Evolutionary conservation across 176 grass and related monocot genomes (phyloP), one percentile per base, ranked within the genome.

Genomic region (Rhynchospora pubera): DNA sequence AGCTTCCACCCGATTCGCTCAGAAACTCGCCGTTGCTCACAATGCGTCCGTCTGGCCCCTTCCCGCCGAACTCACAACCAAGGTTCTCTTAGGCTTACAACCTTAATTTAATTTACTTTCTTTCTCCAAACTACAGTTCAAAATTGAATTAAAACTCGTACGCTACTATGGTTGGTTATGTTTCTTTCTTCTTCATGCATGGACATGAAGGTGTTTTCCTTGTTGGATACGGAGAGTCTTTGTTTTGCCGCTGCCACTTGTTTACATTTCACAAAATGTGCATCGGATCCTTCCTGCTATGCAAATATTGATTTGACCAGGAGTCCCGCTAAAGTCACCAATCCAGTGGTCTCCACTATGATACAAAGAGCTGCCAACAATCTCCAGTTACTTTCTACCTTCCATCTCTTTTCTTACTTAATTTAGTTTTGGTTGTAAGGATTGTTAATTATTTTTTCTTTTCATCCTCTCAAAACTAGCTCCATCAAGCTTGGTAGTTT

Each of bases 351-450:
- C 11, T 89, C 87, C 68, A 89, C 78, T 53, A 82, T 89, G 78
- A 89, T 89, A 66, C 83, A 89, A 65, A 83, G 83, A 22, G 83
- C 87, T 42, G 87, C 67, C 28, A 89, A 78, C 28, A 82, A 85
- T 12, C 87, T 89, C 43, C 57, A 68, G 87, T 88, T 15, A 84
- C 81, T 50, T 26, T 43, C 52, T 24, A 52, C 5, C 47, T 1
- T 74, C 34, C 53, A 48, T 53, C 62, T 52, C 24, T 44, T 70
- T 52, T 3, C 9, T n/a, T n/a, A n/a, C n/a, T n/a, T n/a, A n/a
- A n/a, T n/a, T n/a, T n/a, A n/a, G n/a, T n/a, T n/a, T n/a, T n/a
- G n/a, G n/a, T n/a, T n/a, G n/a, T n/a, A n/a, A n/a, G n/a, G n/a
- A n/a, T n/a, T n/a, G n/a, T n/a, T n/a, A n/a, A n/a, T n/a, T n/a